phyloP scores from a whole-genome alignment of 2,329 filamentous ascomycete species.

The Blastomyces emzantsi region DNA sequence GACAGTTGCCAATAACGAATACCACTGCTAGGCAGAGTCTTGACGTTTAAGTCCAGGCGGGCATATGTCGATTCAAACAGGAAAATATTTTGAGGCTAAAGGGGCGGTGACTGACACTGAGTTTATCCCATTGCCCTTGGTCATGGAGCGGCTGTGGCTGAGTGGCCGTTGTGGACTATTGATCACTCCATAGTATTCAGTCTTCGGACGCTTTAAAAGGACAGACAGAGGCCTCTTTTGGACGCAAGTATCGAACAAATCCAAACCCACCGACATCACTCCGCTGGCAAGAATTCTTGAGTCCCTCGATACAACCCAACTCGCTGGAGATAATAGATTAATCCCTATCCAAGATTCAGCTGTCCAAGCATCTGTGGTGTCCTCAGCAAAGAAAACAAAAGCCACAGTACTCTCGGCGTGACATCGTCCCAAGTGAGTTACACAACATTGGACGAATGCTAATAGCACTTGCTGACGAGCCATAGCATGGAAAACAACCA shows the following conservation, averaged over 20 bases:
- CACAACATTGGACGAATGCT: neutral
- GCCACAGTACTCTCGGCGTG: neutral
- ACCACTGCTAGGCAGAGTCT: neutral
- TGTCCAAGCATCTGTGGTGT: neutral
- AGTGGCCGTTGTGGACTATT: neutral
- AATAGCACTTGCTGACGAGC: neutral
- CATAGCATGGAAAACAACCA: neutral
- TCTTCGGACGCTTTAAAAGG: neutral
- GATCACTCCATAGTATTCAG: neutral
- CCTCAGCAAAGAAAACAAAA: neutral
- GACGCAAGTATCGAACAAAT: neutral
- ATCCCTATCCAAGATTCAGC: neutral
- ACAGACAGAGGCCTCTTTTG: neutral
- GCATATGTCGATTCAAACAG: neutral
- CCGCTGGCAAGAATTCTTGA: neutral
- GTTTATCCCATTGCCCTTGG: neutral
- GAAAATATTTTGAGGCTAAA: neutral
- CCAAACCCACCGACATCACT: neutral
- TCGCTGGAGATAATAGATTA: neutral
- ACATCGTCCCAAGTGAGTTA: neutral
- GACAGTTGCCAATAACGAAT: neutral
- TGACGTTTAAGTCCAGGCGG: neutral
- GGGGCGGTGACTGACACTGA: slow-evolving; percentile 1
- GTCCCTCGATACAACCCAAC: neutral
- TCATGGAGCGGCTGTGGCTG: neutral